phyloP scores from a whole-genome alignment of 2,329 filamentous ascomycete species.

The Dissoconium aciculare region DNA sequence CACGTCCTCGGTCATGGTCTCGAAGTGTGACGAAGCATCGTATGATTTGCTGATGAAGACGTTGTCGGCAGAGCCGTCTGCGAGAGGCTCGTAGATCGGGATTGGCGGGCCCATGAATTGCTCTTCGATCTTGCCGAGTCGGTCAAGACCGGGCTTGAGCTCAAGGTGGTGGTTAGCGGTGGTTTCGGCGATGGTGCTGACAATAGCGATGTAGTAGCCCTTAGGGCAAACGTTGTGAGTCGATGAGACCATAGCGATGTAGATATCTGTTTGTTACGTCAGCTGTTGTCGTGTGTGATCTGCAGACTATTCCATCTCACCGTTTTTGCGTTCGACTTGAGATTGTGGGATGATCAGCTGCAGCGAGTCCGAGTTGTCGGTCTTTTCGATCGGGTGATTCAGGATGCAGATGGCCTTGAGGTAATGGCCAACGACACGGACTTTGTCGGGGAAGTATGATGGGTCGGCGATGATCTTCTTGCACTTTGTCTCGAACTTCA shows the following conservation, averaged over 20 bases:
- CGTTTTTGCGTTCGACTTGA: slow-evolving; percentile 91
- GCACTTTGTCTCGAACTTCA: slow-evolving; percentile 93
- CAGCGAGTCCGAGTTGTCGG: slow-evolving; percentile 72
- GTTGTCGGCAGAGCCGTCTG: slow-evolving; percentile 69
- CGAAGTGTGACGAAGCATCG: slow-evolving; percentile 94
- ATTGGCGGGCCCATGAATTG: slow-evolving; percentile 91
- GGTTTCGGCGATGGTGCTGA: slow-evolving; percentile 90
- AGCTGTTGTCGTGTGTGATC: slow-evolving; percentile 2
- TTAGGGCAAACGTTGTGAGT: slow-evolving; percentile 98
- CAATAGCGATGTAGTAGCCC: slow-evolving; percentile 97
- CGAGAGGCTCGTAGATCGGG: slow-evolving; percentile 81
- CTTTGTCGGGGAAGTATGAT: slow-evolving; percentile 88
- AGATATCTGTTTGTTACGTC: slow-evolving; percentile 53
- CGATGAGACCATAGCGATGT: slow-evolving; percentile 87
- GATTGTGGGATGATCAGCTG: slow-evolving; percentile 97
- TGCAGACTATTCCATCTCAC: slow-evolving; percentile 35
- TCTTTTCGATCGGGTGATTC: slow-evolving; percentile 85
- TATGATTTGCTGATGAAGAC: slow-evolving; percentile 98
- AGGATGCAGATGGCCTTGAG: slow-evolving; percentile 95
- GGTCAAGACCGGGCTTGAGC: slow-evolving; percentile 79
- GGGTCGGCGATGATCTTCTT: slow-evolving; percentile 94
- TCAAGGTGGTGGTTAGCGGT: slow-evolving; percentile 89
- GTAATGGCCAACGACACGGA: slow-evolving; percentile 73
- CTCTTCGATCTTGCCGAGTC: slow-evolving; percentile 87
- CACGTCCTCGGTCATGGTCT: slow-evolving; percentile 87